A percentile compares a stretch with the other conserved stretches of the same genome.
Conservation (phyloP, 2,329 filamentous ascomycete genomes). For the Fulvia fulva region DNA sequence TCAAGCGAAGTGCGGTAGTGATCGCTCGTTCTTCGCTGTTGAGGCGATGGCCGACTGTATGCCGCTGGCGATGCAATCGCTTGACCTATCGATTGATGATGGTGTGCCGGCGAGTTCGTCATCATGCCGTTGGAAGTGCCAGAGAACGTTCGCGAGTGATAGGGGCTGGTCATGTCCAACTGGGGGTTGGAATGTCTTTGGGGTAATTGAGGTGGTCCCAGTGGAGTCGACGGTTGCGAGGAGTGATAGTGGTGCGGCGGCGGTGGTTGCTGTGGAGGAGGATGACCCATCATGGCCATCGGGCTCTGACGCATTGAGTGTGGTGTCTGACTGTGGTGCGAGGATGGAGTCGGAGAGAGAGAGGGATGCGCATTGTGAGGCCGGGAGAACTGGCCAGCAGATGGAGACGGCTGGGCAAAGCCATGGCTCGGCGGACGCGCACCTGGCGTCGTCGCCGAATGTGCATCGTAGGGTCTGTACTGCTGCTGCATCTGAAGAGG, state of each 20-base stretch:
- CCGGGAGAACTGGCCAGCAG: slow-evolving; percentile 16
- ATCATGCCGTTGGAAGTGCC: slow-evolving; percentile 29
- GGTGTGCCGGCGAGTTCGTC: slow-evolving; percentile 29
- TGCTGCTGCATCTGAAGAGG: slow-evolving; percentile 23
- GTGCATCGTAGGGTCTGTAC: slow-evolving; percentile 18
- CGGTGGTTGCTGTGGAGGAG: slow-evolving; percentile 27
- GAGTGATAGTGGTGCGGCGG: slow-evolving; percentile 36
- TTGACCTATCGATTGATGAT: slow-evolving; percentile 37
- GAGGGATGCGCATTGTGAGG: slow-evolving; percentile 20
- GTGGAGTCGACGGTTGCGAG: slow-evolving; percentile 47
- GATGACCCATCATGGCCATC: slow-evolving; percentile 20
- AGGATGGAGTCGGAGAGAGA: slow-evolving; percentile 33
- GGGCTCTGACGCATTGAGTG: slow-evolving; percentile 32
- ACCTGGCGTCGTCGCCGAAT: slow-evolving; percentile 27
- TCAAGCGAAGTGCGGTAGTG: slow-evolving; percentile 53
- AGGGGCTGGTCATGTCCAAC: slow-evolving; percentile 30
- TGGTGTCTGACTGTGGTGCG: slow-evolving; percentile 31
- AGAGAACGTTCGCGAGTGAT: slow-evolving; percentile 32
- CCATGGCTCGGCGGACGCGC: slow-evolving; percentile 24
- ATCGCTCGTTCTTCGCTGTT: slow-evolving; percentile 27
- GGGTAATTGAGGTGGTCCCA: slow-evolving; percentile 42
- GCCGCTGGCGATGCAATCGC: slow-evolving; percentile 36
- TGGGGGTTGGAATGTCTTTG: slow-evolving; percentile 25
- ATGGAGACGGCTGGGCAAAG: slow-evolving; percentile 25
- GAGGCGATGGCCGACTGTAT: slow-evolving; percentile 24